phyloP scores from a whole-genome alignment of 768 basidiomycete genomes.

The Mycena belliarum region DNA sequence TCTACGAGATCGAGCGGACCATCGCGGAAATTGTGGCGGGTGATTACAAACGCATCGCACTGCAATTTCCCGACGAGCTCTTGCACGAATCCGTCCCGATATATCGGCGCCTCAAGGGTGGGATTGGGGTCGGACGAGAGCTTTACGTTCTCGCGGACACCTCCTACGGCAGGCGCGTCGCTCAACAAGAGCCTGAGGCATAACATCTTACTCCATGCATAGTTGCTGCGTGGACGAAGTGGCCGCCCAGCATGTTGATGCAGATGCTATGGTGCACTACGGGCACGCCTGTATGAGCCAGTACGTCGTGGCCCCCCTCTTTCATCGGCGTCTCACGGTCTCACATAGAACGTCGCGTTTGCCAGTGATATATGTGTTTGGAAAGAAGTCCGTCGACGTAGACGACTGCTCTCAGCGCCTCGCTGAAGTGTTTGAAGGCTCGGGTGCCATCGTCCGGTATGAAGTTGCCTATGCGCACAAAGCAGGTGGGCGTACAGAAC shows the following conservation, averaged over 20 bases:
- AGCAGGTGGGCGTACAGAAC: constrained; percentile 45
- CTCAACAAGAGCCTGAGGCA: constrained; percentile 3
- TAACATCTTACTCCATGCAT: constrained; percentile 12
- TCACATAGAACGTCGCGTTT: constrained; percentile 73
- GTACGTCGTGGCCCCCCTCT: constrained; percentile 47
- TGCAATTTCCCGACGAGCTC: constrained; percentile 96
- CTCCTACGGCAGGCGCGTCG: constrained; percentile 87
- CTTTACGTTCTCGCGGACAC: constrained; percentile 95
- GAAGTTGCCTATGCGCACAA: constrained; percentile 78
- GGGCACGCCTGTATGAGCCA: constrained; percentile 95
- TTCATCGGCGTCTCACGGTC: neutral
- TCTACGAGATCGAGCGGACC: constrained; percentile 77
- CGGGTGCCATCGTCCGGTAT: constrained; percentile 59
- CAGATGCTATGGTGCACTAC: constrained; percentile 91
- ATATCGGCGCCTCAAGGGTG: constrained; percentile 62
- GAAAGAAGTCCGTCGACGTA: constrained; percentile 65
- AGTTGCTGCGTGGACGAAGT: constrained; percentile 98
- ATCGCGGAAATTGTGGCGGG: constrained; percentile 58
- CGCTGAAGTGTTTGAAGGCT: constrained; percentile 32
- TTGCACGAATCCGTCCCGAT: constrained; percentile 85
- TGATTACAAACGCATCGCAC: constrained; percentile 77
- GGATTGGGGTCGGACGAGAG: constrained; percentile 49
- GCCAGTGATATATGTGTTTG: constrained; percentile 90
- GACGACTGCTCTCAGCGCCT: constrained; percentile 49
- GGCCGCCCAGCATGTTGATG: constrained; percentile 90